Percentiles rank a stretch among this genome's conserved stretches.
Conservation (phyloP, 2,329 filamentous ascomycete genomes). For the Ophiostoma angusticollis region DNA sequence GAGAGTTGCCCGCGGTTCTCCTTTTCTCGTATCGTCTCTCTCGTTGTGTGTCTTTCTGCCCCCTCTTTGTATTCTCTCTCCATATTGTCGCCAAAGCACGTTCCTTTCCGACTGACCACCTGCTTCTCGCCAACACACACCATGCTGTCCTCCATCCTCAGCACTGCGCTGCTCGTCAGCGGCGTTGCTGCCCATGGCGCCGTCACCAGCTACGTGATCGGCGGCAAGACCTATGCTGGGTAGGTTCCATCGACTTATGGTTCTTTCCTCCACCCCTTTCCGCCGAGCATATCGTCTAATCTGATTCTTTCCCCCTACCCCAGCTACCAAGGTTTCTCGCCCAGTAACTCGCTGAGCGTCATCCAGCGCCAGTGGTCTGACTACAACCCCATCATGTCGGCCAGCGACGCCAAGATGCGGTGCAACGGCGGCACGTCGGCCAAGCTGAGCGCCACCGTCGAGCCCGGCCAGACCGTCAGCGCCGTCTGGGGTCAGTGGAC, state of each 20-base stretch:
- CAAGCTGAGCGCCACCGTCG: constrained; percentile 29
- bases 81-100: no score
- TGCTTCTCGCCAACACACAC: no score
- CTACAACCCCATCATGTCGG: constrained; percentile 40
- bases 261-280: no score
- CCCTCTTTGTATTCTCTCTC: no score
- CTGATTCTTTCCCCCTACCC: no score
- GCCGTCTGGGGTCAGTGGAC: constrained; percentile 45
- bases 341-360: constrained; percentile 32
- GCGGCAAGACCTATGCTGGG: constrained; percentile 17
- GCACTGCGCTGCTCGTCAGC: constrained; percentile 18
- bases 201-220: constrained; percentile 20
- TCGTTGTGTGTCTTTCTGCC: no score
- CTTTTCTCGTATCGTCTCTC: no score
- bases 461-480: constrained; percentile 34
- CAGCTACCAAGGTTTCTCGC: constrained; percentile 37
- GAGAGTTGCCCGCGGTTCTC: no score
- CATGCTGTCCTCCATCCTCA: constrained; percentile 19
- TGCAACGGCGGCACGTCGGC: constrained; percentile 43
- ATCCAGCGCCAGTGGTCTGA: constrained; percentile 46
- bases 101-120: no score
- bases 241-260: no score
- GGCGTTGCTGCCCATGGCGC: constrained; percentile 23
- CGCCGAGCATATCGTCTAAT: background rate
- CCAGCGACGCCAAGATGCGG: constrained; percentile 36